Base-by-base conservation (phyloP, 2,329 filamentous ascomycete genomes). In the Fusarium hainanense region DNA sequence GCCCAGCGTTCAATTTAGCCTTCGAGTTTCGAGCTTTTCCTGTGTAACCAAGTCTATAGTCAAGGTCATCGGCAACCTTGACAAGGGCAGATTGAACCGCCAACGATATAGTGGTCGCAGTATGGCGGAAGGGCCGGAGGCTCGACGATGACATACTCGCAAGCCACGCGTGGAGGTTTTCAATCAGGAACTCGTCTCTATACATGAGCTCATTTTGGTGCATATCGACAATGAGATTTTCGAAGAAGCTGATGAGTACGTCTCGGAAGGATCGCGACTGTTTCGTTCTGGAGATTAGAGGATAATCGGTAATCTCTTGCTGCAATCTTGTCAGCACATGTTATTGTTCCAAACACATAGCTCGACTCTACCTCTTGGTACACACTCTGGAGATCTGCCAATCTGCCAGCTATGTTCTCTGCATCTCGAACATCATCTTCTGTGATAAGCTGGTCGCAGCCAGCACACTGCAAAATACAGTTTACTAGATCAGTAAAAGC, bases 81-180 rank as follows among this genome's bases (percentile, higher is more conserved):
- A 93, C 94, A 27, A 98, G 84, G 1, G 92, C 89, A 34, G 89
- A 93, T 58, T 93, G 91, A 69, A 97, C 91, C 18, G 93, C 87
- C 34, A 98, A 83, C 2, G 93, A 91, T 25, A 95, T 90, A 1
- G 96, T 90, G 3, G 95, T 97, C 1, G 94, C 92, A 0, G 96
- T 99, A 80, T 99, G 96, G 69, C 96, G 89, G 80, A 99, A 98
- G 3, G 96, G 94, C 58, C 96, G 90, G 66, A 95, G 90, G 6
- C 89, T 87, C 1, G 94, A 94, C 6, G 93, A 96, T 4, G 95
- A 96, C 91, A 99, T 93, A 63, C 93, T 92, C 41, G 90, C 91
- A 64, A 98, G 85, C 96, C 96, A 99, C 61, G 93, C 87, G 72
- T 94, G 90, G 49, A 98, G 87, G 76, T 97, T 97, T 77, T 98